These are phyloP conservation scores for Misopates orontium DNA, from an alignment of 257 asterid species.

Conservation along the genomic window DNA sequence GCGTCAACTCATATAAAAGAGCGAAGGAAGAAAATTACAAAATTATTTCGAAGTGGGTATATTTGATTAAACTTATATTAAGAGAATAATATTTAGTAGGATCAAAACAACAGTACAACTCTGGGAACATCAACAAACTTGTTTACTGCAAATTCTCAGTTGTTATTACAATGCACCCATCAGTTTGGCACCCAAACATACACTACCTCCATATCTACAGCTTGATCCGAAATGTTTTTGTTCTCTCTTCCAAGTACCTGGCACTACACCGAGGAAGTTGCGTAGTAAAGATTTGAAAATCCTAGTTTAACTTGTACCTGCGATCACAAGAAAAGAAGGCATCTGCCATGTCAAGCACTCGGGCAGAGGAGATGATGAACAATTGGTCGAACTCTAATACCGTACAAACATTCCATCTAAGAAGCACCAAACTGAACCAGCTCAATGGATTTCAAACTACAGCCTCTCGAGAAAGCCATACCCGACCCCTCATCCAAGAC, in stretches of 20 bases:
- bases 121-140: conserved; percentile 12
- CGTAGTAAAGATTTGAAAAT: too few species aligned
- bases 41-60: too few species aligned
- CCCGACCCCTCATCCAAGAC: background rate
- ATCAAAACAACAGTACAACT: background rate
- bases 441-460: background rate
- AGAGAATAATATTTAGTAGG: too few species aligned
- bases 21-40: too few species aligned
- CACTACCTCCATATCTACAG: conserved; percentile 21
- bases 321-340: too few species aligned
- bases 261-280: background rate
- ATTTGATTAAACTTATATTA: too few species aligned
- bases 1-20: too few species aligned
- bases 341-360: too few species aligned
- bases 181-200: background rate
- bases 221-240: background rate
- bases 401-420: too few species aligned
- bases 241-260: background rate
- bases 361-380: too few species aligned
- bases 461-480: background rate
- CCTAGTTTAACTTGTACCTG: too few species aligned
- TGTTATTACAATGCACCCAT: conserved; percentile 6
- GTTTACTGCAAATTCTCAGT: background rate
- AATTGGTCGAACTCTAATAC: too few species aligned
- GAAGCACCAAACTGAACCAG: background rate